Evolutionary conservation across 176 grass and related monocot genomes (phyloP).

Genomic region (Saccharum officinarum): DNA sequence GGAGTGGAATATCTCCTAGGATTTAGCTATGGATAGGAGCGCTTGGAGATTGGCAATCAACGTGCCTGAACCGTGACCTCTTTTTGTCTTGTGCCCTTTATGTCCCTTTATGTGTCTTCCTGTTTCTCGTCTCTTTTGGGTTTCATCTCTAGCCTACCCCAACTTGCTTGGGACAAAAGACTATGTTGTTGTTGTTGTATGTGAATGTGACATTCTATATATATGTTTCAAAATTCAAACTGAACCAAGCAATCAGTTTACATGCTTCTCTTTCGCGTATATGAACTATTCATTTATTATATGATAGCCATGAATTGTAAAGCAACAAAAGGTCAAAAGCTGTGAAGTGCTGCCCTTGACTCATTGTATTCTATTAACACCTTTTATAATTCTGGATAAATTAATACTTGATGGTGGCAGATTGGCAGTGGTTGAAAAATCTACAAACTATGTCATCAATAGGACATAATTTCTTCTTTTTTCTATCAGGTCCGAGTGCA

Average conservation of each 20-base stretch:
- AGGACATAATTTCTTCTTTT: constrained; percentile 26
- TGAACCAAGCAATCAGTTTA: not conserved
- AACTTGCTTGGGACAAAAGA: too few relatives aligned
- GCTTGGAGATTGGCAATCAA: too few relatives aligned
- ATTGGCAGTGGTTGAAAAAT: not conserved
- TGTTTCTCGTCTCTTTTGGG: too few relatives aligned
- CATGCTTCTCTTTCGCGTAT: not conserved
- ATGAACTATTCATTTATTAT: not conserved
- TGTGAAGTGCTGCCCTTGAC: not conserved
- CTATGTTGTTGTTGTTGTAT: too few relatives aligned
- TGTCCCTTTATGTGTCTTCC: too few relatives aligned
- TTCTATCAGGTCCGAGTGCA: constrained; percentile 68
- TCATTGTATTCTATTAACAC: not conserved
- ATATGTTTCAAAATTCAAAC: constrained; percentile 16
- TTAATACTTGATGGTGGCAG: not conserved
- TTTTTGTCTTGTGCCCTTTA: too few relatives aligned
- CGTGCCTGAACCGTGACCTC: too few relatives aligned
- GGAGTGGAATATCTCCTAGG: too few relatives aligned
- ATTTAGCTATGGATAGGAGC: too few relatives aligned
- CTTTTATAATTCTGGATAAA: not conserved
- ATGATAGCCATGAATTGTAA: not conserved
- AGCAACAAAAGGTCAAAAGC: constrained; percentile 18
- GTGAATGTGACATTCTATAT: not conserved
- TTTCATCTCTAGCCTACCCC: too few relatives aligned
- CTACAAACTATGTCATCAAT: constrained; percentile 11